Percentiles rank a stretch among this genome's conserved stretches.
Conservation (phyloP, 495 filamentous ascomycete species). For the Hypoxylon perforatum region DNA sequence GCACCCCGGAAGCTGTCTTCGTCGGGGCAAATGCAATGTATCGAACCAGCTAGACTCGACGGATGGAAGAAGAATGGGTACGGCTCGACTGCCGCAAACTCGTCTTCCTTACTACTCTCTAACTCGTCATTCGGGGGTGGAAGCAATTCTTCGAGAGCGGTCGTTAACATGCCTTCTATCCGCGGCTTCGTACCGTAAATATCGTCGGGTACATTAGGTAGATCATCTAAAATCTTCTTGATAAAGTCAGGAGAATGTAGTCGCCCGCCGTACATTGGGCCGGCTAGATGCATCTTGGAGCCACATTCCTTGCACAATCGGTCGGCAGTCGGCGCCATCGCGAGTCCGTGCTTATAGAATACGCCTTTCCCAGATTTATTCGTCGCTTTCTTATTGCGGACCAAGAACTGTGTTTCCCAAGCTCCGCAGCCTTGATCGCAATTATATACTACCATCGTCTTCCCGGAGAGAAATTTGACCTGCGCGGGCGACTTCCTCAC, state of each 20-base stretch:
- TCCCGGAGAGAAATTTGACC: slow-evolving; percentile 89
- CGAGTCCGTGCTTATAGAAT: slow-evolving; percentile 79
- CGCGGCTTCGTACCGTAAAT: slow-evolving; percentile 81
- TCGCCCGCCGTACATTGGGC: slow-evolving; percentile 94
- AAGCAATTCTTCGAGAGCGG: slow-evolving; percentile 81
- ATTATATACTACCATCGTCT: slow-evolving; percentile 91
- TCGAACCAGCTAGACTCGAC: slow-evolving; percentile 71
- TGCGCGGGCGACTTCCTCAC: slow-evolving; percentile 79
- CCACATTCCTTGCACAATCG: slow-evolving; percentile 83
- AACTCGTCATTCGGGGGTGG: slow-evolving; percentile 47
- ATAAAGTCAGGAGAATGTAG: slow-evolving; percentile 87
- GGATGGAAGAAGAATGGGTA: slow-evolving; percentile 92
- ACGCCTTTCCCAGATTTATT: slow-evolving; percentile 74
- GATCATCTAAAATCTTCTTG: slow-evolving; percentile 73
- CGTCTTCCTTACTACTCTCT: slow-evolving; percentile 51
- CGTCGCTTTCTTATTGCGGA: slow-evolving; percentile 67
- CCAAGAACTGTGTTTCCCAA: slow-evolving; percentile 82
- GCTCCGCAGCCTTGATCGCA: slow-evolving; percentile 91
- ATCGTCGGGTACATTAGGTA: slow-evolving; percentile 68
- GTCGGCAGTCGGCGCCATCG: slow-evolving; percentile 71
- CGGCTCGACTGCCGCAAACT: slow-evolving; percentile 69
- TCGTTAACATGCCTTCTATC: slow-evolving; percentile 90
- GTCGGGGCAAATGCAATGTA: slow-evolving; percentile 81
- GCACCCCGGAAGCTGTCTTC: slow-evolving; percentile 81
- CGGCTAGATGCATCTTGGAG: slow-evolving; percentile 84